Evolutionary conservation across 2,329 filamentous ascomycete genomes (phyloP), one percentile per base, ranked within the genome.

Genomic region (Gaeumannomyces sp.): DNA sequence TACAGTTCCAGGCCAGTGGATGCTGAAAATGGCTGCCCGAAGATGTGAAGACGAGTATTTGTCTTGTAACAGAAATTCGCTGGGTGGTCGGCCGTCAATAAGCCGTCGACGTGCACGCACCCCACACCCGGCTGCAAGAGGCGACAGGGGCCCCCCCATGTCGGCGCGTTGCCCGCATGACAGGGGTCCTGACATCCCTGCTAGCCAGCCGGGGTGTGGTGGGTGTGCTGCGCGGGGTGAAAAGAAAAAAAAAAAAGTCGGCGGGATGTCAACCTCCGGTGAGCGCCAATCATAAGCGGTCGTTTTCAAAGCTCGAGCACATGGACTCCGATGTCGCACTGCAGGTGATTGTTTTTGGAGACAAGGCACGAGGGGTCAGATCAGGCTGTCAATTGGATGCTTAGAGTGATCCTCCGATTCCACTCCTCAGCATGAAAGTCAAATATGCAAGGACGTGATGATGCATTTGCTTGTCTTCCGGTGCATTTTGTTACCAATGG

Each of bases 301-400:
- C 10, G 33, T 69, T 72, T 73, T 71, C 70, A 69, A 73, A 72
- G 67, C 66, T 25, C 25, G 38, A 38, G 45, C 38, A 60, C 57
- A 50, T 45, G 19, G 10, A 10, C 61, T 64, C 66, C 66, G 66
- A 67, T 67, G 64, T 67, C 66, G 66, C 65, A 61, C 11, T n/a
- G 60, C 22, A 27, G 29, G 60, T 50, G 29, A 62, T 27, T 28
- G 22, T 62, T 27, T n/a, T 38, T 28, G 60, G 33, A 62, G 60
- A 35, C 7, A 16, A 29, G 35, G 22, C 19, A 61, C 31, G 56
- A 28, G 56, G 56, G 56, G n/a, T 58, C 25, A 14, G n/a, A 22
- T 59, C 57, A 22, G 45, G 19, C 4, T 53, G 45, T 10, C 22
- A 53, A 53, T 25, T 53, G 45, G 45, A 25, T 14, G 38, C 38